Base-by-base conservation (phyloP, 306 rosid species). In the Lupinus albus region DNA sequence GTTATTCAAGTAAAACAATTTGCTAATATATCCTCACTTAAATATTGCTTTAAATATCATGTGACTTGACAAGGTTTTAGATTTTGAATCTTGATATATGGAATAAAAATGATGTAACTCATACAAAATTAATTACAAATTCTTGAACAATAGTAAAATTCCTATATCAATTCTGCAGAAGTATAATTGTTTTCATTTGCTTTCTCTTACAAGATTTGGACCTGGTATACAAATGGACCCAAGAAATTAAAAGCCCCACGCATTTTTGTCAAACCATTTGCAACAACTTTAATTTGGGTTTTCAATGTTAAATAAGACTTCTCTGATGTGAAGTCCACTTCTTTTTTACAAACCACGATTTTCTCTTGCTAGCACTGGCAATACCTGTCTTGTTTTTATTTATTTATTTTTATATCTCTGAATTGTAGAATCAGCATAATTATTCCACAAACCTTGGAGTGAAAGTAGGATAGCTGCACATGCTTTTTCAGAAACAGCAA, bases 401-500 rank as follows among this genome's bases (percentile, higher is more conserved):
- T n/a, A n/a, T n/a, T 44, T 67, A 66, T 8, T 36, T 33, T 39
- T 11, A 47, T 66, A 15, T 52, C 6, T 59, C 64, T 70, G 68
- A 81, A 71, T 51, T 57, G 72, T 49, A 69, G 77, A 44, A 16
- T 57, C 64, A 52, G 68, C 71, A 51, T 77, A 35, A 64, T 70
- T 8, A 62, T 63, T 62, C 56, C 42, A 44, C 70, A 25, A 77
- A 68, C 28, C 82, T 81, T 81, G 21, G 74, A 73, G 74, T 65
- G 68, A 77, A 68, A 69, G 80, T 78, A 3, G 64, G 72, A 70
- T 76, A 74, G 69, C 70, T 61, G 61, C 75, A 70, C 78, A 74
- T 73, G 74, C 66, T 67, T 41, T 38, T 67, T 67, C 65, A 14
- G 32, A 63, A 54, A 55, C 6, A 38, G 10, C 61, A 50, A 70